Base-by-base conservation (phyloP, 1,284 basidiomycete genomes). In the Fomitiporia mediterranea region DNA sequence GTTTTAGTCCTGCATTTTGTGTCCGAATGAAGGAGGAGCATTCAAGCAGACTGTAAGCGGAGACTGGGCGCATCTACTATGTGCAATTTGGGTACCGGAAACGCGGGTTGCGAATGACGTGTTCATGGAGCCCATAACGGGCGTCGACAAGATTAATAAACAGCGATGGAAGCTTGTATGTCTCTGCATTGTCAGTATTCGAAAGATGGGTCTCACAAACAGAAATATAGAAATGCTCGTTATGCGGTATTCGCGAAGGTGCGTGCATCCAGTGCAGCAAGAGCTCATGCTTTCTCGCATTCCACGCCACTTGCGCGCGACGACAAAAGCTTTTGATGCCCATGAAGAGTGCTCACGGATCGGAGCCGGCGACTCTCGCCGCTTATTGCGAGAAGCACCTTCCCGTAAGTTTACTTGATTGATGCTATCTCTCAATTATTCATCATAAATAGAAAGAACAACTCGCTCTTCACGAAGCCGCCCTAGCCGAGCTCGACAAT, bases 241-340 rank as follows among this genome's bases (percentile, higher is more conserved):
- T 98, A 28, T 99, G 96, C 68, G 86, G 87, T 47, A 72, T 88
- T 47, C 78, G 82, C 54, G 78, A 83, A 61, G 97, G 97, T 3
- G 96, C 97, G 0, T 98, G 96, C 70, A 97, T 99, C 43, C 97
- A 99, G 70, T 99, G 97, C 70, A 89, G 88, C 61, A 96, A 94
- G 71, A 77, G 84, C 8, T 88, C 83, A 1, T 99, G 97, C 72
- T 96, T 94, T 69, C 80, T 89, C 2, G 95, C 97, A 0, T 99
- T 98, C 65, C 97, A 99, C 68, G 83, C 91, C 1, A 97, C 96
- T 0, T 99, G 97, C 67, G 97, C 95, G 0, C 77, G 95, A 13
- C 89, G 88, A 64, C 82, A 89, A 64, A 92, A 89, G 60, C 69
- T 94, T 4, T 69, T 95, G 9, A 79, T 88, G 72, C 89, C 89